Evolutionary conservation across 2,329 filamentous ascomycete species (phyloP), one percentile per base, ranked within the genome.

Genomic region (Xylogone sp.): DNA sequence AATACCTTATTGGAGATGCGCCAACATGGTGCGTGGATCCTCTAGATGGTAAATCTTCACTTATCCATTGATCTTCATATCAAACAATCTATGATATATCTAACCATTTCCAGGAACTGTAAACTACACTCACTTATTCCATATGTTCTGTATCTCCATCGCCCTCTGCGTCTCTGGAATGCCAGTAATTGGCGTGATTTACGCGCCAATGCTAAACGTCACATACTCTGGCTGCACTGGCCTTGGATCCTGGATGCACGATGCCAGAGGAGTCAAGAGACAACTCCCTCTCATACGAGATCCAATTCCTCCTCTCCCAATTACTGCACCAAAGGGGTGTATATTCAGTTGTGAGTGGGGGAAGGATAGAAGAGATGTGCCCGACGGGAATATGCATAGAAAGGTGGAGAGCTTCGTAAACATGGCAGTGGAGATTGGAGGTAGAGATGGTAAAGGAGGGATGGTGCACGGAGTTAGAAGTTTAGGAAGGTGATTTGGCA

Each of bases 61-160:
- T n/a, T n/a, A n/a, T n/a, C n/a, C n/a, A n/a, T n/a, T n/a, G n/a
- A n/a, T n/a, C n/a, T n/a, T n/a, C n/a, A n/a, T n/a, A n/a, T n/a
- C n/a, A n/a, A n/a, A n/a, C n/a, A n/a, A n/a, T n/a, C n/a, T n/a
- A n/a, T n/a, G n/a, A n/a, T n/a, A n/a, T n/a, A n/a, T n/a, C n/a
- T n/a, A n/a, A n/a, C n/a, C n/a, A n/a, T n/a, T n/a, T n/a, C n/a
- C 46, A 76, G 75, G 78, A 43, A 91, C 88, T 2, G 86, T 91
- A 53, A 91, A 91, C 73, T 91, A 87, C 70, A 88, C 87, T 24
- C 88, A 91, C 66, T 76, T 89, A 5, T 90, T 89, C 63, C 86
- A 86, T 53, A 89, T 90, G 83, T 90, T 88, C 70, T 91, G 88
- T 67, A 84, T 91, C 43, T 88, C 84, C 31, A 90, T 91, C 61